These are phyloP conservation scores for Diplodia seriata DNA, from an alignment of 2,329 filamentous ascomycete genomes.

Conservation along the genomic window DNA sequence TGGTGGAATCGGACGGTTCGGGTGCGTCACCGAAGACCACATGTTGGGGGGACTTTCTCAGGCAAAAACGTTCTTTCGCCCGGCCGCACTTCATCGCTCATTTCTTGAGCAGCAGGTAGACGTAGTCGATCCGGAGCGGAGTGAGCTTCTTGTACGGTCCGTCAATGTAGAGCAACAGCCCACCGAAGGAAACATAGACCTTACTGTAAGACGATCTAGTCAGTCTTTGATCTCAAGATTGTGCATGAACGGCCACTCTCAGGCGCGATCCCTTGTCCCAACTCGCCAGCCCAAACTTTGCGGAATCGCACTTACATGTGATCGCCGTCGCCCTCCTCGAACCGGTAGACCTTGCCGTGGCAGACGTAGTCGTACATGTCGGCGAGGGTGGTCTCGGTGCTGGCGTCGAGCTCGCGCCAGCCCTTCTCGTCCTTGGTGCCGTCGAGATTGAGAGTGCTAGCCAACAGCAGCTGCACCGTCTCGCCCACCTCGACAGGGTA, in stretches of 20 bases:
- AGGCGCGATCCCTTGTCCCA: too few relatives aligned
- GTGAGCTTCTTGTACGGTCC: slow-evolving; percentile 96
- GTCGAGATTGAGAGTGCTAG: slow-evolving; percentile 85
- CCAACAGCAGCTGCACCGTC: slow-evolving; percentile 79
- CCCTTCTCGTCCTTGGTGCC: slow-evolving; percentile 67
- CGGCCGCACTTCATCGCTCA: slow-evolving; percentile 47
- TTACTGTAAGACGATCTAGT: slow-evolving; percentile 64
- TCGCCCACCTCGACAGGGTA: slow-evolving; percentile 80
- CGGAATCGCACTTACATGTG: slow-evolving; percentile 72
- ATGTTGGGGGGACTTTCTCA: neutral
- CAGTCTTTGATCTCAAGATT: slow-evolving; percentile 9
- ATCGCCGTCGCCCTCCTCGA: slow-evolving; percentile 81
- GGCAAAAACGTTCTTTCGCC: slow-evolving; percentile 16
- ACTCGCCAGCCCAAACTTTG: neutral
- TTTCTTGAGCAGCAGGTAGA: slow-evolving; percentile 95
- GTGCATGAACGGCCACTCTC: too few relatives aligned
- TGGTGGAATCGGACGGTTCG: neutral
- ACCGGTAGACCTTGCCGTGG: slow-evolving; percentile 87
- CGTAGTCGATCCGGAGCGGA: slow-evolving; percentile 87
- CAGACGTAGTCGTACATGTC: slow-evolving; percentile 89
- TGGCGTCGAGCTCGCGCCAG: slow-evolving; percentile 73
- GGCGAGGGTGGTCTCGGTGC: slow-evolving; percentile 60
- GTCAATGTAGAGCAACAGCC: slow-evolving; percentile 86
- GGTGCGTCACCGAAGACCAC: neutral
- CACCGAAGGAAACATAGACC: slow-evolving; percentile 92